These are phyloP conservation scores for Flaveria brownii DNA, from an alignment of 129 eudicot species.

Conservation along the genomic window DNA sequence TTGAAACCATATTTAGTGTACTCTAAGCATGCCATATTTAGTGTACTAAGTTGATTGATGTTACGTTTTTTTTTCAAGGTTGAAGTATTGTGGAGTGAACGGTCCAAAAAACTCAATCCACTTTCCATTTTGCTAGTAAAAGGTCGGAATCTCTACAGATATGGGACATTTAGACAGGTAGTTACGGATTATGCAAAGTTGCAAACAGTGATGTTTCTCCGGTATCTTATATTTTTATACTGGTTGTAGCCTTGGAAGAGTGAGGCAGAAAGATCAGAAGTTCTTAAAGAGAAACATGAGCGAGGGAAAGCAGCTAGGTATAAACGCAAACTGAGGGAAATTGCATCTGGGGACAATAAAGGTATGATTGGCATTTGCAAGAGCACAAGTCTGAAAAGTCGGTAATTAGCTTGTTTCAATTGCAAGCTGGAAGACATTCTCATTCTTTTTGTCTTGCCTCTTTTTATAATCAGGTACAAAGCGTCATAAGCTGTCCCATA, in stretches of 20 bases:
- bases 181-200: not conserved
- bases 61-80: conserved; percentile 38
- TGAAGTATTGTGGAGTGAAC: conserved; percentile 84
- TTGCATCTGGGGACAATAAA: conserved; percentile 14
- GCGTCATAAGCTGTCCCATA: conserved; percentile 37
- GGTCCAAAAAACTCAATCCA: conserved; percentile 52
- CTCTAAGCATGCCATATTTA: not conserved
- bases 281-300: conserved; percentile 73
- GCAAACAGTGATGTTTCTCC: not conserved
- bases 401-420: not conserved
- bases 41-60: conserved; percentile 1
- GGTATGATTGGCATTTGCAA: conserved; percentile 30
- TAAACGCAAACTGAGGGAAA: conserved; percentile 47
- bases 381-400: not conserved
- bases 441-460: not conserved
- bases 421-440: not conserved
- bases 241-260: conserved; percentile 63
- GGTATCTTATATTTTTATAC: not conserved
- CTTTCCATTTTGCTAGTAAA: conserved; percentile 73
- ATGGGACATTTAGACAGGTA: conserved; percentile 85
- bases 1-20: not conserved
- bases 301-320: conserved; percentile 78
- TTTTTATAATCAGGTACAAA: conserved; percentile 40
- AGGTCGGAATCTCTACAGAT: conserved; percentile 73
- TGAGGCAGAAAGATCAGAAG: conserved; percentile 66